These are phyloP conservation scores for Coniella vitis DNA, from an alignment of 2,329 filamentous ascomycete species.

Conservation along the genomic window DNA sequence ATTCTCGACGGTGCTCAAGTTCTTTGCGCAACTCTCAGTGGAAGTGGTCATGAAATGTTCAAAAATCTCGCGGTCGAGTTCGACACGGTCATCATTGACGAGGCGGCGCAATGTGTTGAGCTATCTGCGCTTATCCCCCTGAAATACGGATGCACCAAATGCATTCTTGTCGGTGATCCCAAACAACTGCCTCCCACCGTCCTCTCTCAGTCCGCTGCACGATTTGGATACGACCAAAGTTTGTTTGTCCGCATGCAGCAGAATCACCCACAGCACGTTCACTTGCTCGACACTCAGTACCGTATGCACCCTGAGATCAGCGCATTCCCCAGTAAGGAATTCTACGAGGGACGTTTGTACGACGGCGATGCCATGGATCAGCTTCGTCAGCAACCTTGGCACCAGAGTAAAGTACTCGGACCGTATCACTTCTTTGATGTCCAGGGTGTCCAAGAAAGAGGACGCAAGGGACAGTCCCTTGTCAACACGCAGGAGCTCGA, in stretches of 20 bases:
- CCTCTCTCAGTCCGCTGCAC: conserved; percentile 83
- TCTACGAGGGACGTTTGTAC: conserved; percentile 82
- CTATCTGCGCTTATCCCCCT: conserved; percentile 92
- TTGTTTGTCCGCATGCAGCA: conserved; percentile 97
- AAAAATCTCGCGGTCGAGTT: conserved; percentile 91
- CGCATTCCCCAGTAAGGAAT: conserved; percentile 78
- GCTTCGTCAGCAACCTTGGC: conserved; percentile 77
- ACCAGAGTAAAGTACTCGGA: conserved; percentile 70
- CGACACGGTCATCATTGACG: conserved; percentile 96
- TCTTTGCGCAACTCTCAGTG: conserved; percentile 89
- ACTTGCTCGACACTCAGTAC: conserved; percentile 95
- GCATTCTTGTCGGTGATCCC: conserved; percentile 93
- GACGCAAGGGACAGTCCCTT: conserved; percentile 79
- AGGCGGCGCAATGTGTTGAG: conserved; percentile 97
- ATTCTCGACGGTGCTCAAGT: conserved; percentile 88
- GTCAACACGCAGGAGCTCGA: conserved; percentile 84
- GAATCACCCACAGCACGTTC: conserved; percentile 80
- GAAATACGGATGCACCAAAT: conserved; percentile 95
- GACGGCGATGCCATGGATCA: conserved; percentile 79
- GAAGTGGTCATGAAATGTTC: conserved; percentile 96
- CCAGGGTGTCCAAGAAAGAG: conserved; percentile 74
- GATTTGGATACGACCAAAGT: conserved; percentile 94
- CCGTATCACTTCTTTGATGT: conserved; percentile 98
- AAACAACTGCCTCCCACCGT: conserved; percentile 96
- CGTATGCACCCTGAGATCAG: conserved; percentile 99